Conservation (phyloP, 345 rosid genomes). For the Arabis alpina region DNA sequence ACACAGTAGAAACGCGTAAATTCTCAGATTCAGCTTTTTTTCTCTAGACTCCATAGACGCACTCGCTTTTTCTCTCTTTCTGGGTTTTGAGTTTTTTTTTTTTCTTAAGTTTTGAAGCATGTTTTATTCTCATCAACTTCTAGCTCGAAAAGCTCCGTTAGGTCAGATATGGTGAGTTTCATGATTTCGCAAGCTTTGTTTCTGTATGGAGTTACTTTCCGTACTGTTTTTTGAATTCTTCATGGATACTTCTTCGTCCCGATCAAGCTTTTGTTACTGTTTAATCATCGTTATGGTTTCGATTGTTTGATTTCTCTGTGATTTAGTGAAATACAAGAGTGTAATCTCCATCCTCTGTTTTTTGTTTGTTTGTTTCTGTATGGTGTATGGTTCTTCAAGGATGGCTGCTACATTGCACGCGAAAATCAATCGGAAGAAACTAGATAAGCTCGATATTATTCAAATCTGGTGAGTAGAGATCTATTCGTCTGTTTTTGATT, state of each 20-base stretch:
- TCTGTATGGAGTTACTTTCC: neutral
- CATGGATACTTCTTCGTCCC: constrained; percentile 19
- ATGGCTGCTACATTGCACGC: constrained; percentile 91
- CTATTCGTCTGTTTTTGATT: neutral
- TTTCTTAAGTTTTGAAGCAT: constrained; percentile 40
- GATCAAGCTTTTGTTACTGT: constrained; percentile 26
- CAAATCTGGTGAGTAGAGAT: constrained; percentile 62
- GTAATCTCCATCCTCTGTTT: constrained; percentile 27
- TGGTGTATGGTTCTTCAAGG: constrained; percentile 48
- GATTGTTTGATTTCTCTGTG: neutral
- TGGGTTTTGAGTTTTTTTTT: constrained; percentile 20
- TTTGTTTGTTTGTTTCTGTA: neutral
- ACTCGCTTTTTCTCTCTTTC: constrained; percentile 13
- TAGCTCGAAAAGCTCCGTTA: constrained; percentile 96
- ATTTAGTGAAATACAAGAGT: neutral
- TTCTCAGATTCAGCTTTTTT: constrained; percentile 15
- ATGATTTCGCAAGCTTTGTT: constrained; percentile 17
- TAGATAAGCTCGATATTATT: constrained; percentile 69
- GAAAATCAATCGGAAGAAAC: constrained; percentile 77
- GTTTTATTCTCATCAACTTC: constrained; percentile 95
- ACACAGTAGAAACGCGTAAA: neutral
- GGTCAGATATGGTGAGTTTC: constrained; percentile 86
- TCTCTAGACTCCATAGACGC: neutral
- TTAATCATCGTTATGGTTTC: neutral
- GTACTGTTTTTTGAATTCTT: neutral